phyloP scores from a whole-genome alignment of 345 rosid genomes.

The Populus deltoides region DNA sequence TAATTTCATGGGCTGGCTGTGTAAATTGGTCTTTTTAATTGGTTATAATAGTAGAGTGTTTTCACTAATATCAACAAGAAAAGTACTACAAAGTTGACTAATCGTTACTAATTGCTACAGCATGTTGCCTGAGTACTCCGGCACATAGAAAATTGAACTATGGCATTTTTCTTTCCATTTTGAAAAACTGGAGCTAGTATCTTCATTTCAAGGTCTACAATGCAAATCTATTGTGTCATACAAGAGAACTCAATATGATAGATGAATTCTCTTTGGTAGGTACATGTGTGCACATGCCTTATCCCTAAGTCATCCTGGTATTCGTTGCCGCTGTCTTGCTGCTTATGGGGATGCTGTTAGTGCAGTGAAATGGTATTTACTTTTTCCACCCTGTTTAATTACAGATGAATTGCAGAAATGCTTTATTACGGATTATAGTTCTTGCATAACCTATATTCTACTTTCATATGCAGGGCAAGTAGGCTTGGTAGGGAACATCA shows the following conservation, averaged over 20 bases:
- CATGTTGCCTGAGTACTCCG: background rate
- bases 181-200: background rate
- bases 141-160: background rate
- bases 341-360: conserved; percentile 98
- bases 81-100: background rate
- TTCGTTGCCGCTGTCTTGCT: conserved; percentile 96
- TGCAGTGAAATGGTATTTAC: conserved; percentile 89
- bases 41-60: background rate
- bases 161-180: background rate
- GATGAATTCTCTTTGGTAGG: conserved; percentile 38
- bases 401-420: background rate
- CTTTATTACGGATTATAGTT: background rate
- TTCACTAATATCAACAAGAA: background rate
- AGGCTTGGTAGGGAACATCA: conserved; percentile 99
- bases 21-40: background rate
- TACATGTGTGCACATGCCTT: conserved; percentile 98
- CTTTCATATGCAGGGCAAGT: conserved; percentile 74
- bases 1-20: too few relatives aligned
- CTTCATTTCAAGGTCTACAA: background rate
- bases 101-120: background rate
- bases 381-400: background rate
- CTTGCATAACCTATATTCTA: conserved; percentile 9
- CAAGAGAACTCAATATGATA: background rate
- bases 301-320: conserved; percentile 95
- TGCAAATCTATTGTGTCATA: background rate